These are phyloP conservation scores for Candida dubliniensis DNA, from an alignment of 1,139 yeast genomes.

Conservation along the genomic window DNA sequence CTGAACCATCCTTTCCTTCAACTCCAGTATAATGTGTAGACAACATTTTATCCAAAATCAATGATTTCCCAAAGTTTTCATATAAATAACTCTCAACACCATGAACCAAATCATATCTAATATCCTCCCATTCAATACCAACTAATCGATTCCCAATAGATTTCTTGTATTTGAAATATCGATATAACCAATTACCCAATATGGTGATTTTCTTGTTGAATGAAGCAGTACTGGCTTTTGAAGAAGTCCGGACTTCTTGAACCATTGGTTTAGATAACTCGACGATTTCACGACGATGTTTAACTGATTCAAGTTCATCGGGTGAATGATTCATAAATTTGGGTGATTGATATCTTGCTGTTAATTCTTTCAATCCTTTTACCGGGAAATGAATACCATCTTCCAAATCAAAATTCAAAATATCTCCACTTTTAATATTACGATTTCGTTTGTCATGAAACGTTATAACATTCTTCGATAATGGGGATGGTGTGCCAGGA, in stretches of 20 bases:
- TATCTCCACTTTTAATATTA: slow-evolving; percentile 1
- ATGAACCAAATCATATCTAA: slow-evolving; percentile 38
- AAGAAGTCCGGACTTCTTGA: slow-evolving; percentile 30
- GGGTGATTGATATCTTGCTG: slow-evolving; percentile 12
- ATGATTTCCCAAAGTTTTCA: slow-evolving; percentile 33
- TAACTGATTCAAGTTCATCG: slow-evolving; percentile 19
- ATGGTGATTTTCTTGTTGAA: slow-evolving; percentile 28
- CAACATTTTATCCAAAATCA: slow-evolving; percentile 4
- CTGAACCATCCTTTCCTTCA: background rate
- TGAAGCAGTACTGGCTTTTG: slow-evolving; percentile 31
- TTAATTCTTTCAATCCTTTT: slow-evolving; percentile 18
- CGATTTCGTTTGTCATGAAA: background rate
- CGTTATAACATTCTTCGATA: slow-evolving; percentile 11
- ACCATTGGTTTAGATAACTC: slow-evolving; percentile 31
- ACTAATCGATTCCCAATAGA: slow-evolving; percentile 38
- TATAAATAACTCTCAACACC: slow-evolving; percentile 41
- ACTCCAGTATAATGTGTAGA: background rate
- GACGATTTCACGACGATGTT: slow-evolving; percentile 22
- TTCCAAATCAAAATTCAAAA: background rate
- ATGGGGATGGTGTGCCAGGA: slow-evolving; percentile 14
- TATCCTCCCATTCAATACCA: slow-evolving; percentile 50
- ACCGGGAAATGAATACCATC: slow-evolving; percentile 24
- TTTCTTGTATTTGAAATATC: slow-evolving; percentile 42
- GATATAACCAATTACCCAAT: slow-evolving; percentile 34
- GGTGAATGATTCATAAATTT: slow-evolving; percentile 9